Percentiles rank a stretch among this genome's conserved stretches.
Conservation (phyloP, 768 basidiomycete species). For the Lactarius deliciosus region DNA sequence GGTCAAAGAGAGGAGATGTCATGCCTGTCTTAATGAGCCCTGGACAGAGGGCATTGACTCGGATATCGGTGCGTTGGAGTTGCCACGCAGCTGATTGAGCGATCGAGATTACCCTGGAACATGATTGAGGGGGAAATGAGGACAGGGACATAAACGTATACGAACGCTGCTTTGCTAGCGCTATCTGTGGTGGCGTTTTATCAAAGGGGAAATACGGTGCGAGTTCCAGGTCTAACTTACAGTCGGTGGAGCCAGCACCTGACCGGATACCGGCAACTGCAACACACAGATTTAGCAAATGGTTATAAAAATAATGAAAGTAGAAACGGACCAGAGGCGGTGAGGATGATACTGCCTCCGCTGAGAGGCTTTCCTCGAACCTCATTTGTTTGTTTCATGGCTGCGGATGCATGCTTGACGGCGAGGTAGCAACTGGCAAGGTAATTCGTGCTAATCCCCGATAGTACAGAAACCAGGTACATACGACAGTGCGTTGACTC, state of each 20-base stretch:
- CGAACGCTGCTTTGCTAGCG: slow-evolving; percentile 91
- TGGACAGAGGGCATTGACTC: slow-evolving; percentile 88
- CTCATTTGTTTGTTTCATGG: slow-evolving; percentile 70
- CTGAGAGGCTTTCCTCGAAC: slow-evolving; percentile 66
- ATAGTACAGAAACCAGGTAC: slow-evolving; percentile 11
- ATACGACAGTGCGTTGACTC: slow-evolving; percentile 71
- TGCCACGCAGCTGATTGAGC: slow-evolving; percentile 82
- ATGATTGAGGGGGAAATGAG: slow-evolving; percentile 19
- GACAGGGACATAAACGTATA: slow-evolving; percentile 20
- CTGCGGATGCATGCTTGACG: slow-evolving; percentile 79
- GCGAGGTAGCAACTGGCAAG: slow-evolving; percentile 78
- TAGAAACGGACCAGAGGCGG: slow-evolving; percentile 66
- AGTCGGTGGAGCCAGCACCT: slow-evolving; percentile 80
- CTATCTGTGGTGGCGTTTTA: slow-evolving; percentile 57
- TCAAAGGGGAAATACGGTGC: slow-evolving; percentile 19
- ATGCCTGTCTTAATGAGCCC: slow-evolving; percentile 94
- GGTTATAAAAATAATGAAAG: neutral
- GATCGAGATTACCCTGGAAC: slow-evolving; percentile 76
- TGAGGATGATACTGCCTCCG: slow-evolving; percentile 83
- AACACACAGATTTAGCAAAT: neutral
- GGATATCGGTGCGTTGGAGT: slow-evolving; percentile 76
- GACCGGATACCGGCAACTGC: slow-evolving; percentile 80
- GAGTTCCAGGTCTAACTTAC: slow-evolving; percentile 44
- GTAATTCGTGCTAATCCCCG: slow-evolving; percentile 6
- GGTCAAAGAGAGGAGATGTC: slow-evolving; percentile 75